phyloP scores from a whole-genome alignment of 2,329 filamentous ascomycete species.

The Ophiostoma australiae region DNA sequence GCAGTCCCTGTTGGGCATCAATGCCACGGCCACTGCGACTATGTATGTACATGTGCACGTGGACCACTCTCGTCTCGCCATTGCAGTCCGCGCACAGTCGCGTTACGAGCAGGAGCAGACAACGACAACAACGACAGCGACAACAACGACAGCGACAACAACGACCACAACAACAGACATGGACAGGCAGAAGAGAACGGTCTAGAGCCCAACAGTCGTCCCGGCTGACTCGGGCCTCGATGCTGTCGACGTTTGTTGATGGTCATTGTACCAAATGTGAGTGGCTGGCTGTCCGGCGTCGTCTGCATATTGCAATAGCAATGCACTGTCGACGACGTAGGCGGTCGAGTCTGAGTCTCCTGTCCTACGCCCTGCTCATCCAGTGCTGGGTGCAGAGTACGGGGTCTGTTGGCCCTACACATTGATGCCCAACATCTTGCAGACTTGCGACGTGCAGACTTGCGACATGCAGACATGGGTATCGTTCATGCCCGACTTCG shows the following conservation, averaged over 20 bases:
- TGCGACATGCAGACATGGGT: background rate
- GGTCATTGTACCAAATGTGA: background rate
- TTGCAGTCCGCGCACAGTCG: background rate
- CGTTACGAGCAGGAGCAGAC: background rate
- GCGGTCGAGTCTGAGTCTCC: too few species aligned
- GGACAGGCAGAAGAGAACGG: too few species aligned
- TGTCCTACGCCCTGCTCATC: background rate
- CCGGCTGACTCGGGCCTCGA: background rate
- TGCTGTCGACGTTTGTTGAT: background rate
- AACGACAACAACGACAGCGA: background rate
- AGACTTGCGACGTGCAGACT: background rate
- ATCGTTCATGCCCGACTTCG: background rate
- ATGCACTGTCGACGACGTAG: too few species aligned
- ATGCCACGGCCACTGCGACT: background rate
- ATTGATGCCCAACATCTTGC: slow-evolving; percentile 1
- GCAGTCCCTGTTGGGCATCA: slow-evolving; percentile 9
- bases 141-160: too few species aligned
- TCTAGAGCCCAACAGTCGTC: background rate
- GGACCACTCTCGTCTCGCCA: slow-evolving; percentile 12
- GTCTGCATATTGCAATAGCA: too few species aligned
- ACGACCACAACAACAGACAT: too few species aligned
- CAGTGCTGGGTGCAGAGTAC: too few species aligned
- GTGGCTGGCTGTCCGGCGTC: background rate
- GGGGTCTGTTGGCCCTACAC: background rate
- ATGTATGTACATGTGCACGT: slow-evolving; percentile 4